Base-by-base conservation (phyloP, 345 rosid genomes). In the Ricinus communis region DNA sequence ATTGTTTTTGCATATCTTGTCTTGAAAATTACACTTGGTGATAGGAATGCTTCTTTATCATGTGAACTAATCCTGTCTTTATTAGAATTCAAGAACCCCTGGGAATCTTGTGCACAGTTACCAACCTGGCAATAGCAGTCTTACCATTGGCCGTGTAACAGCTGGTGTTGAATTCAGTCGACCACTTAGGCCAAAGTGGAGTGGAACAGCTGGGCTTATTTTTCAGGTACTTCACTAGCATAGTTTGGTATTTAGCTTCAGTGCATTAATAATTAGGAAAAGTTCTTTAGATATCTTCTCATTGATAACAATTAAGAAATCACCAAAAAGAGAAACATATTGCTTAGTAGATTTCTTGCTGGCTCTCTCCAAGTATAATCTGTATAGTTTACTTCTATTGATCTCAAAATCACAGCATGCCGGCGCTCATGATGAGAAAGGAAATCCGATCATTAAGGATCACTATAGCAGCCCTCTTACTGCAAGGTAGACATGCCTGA, bases 141-240 rank as follows among this genome's bases (percentile, higher is more conserved):
- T 93, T 69, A 89, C 97, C 21, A 91, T 95, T 74, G 96, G 84
- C 62, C 87, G 90, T 64, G 90, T 93, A 52, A 86, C 91, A 62
- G 92, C 97, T 46, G 90, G 97, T 75, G 16, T 89, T 24, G 97
- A 92, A 80, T 95, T 84, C 80, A 90, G 96, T 73, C 87, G 93
- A 71, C 98, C 98, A 65, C 81, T 95, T 67, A 86, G 98, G 82
- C 99, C 98, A 65, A 95, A 93, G 82, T 93, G 97, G 98, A 90
- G 88, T 76, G 98, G 94, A 80, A 90, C 93, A 33, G 87, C 85
- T 25, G 91, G 98, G 55, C 82, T 95, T 75, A 76, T 87, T 74
- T 91, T 92, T 83, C 98, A 92, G 98, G 98, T 95, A 76, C 56
- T 68, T 58, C 11, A 27, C 40, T 41, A 27, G 4, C 41, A 38